Conservation (phyloP, 2,329 filamentous ascomycete species). For the Aspergillus felis region DNA sequence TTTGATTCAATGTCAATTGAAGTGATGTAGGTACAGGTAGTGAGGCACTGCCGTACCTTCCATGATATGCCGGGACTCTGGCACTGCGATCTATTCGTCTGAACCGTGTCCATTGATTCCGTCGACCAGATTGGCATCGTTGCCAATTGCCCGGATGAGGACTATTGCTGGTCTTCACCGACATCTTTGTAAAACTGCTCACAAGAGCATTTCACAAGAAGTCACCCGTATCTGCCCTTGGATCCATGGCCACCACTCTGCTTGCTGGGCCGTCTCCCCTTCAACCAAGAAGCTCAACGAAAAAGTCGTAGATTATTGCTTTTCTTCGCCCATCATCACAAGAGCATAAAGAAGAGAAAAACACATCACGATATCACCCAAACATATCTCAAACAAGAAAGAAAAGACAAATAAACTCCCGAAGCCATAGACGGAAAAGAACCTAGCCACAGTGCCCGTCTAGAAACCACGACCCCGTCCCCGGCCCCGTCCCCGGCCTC, state of each 20-base stretch:
- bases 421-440: conserved; percentile 20
- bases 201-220: no score
- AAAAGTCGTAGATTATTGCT: not conserved
- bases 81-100: no score
- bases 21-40: not conserved
- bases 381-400: conserved; percentile 13
- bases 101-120: no score
- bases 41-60: not conserved
- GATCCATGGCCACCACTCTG: no score
- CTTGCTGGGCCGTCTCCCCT: not conserved
- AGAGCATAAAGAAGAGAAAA: conserved; percentile 17
- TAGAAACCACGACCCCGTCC: conserved; percentile 50
- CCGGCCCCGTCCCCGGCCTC: conserved; percentile 50
- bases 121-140: no score
- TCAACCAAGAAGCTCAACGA: not conserved
- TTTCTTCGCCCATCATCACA: not conserved
- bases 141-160: not conserved
- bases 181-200: not conserved
- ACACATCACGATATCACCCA: conserved; percentile 12
- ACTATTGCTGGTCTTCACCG: not conserved
- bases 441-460: conserved; percentile 13
- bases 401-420: conserved; percentile 13
- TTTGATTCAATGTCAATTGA: not conserved
- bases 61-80: not conserved
- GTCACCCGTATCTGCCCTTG: no score